Conservation (phyloP, 1,284 basidiomycete species). For the Puccinia polysora region DNA sequence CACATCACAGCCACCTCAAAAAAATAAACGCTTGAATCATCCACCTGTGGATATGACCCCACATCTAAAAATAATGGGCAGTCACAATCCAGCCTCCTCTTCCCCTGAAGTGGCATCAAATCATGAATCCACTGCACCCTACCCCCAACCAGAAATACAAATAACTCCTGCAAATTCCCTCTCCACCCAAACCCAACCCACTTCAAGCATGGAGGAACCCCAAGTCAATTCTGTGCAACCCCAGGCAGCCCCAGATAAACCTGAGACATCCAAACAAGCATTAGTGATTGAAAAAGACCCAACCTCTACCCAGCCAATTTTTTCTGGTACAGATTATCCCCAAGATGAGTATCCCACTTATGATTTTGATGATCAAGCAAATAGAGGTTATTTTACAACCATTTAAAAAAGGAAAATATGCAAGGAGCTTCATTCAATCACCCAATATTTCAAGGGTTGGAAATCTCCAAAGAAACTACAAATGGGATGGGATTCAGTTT, state of each 20-base stretch:
- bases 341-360: background rate
- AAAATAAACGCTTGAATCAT: background rate
- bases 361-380: background rate
- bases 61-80: background rate
- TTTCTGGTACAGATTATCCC: background rate
- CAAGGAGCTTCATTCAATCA: background rate
- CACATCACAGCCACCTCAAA: background rate
- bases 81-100: background rate
- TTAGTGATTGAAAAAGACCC: too few species aligned
- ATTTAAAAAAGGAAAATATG: background rate
- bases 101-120: background rate
- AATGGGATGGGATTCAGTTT: background rate
- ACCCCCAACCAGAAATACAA: background rate
- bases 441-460: background rate
- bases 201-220: background rate
- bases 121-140: background rate
- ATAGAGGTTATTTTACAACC: background rate
- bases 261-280: too few species aligned
- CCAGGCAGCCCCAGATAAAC: too few species aligned
- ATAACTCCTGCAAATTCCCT: too few species aligned
- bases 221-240: background rate
- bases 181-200: background rate
- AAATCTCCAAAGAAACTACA: background rate
- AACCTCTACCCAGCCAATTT: background rate
- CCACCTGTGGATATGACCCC: background rate